A percentile compares a stretch with the other conserved stretches of the same genome.
These are phyloP conservation scores for Vitis labrusca DNA, from an alignment of 164 flowering plant genomes.

Conservation along the genomic window DNA sequence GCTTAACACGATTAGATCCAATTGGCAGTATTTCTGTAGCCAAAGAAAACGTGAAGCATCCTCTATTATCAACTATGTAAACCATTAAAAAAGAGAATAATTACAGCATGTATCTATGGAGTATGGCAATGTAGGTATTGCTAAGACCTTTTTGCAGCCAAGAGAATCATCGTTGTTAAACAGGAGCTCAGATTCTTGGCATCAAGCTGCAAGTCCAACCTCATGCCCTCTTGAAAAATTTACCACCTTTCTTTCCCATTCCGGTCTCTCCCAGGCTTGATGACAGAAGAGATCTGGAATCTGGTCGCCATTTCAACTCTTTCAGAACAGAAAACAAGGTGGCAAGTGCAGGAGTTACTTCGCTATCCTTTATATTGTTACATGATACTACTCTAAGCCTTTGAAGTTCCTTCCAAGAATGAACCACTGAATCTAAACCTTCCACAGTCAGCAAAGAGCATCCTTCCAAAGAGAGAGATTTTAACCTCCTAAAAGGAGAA, in stretches of 20 bases:
- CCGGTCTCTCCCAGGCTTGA: constrained; percentile 62
- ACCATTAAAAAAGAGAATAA: constrained; percentile 11
- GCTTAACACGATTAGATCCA: not conserved
- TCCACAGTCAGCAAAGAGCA: constrained; percentile 79
- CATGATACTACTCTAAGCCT: constrained; percentile 82
- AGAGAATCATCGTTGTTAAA: too few species aligned
- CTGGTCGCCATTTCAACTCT: constrained; percentile 90
- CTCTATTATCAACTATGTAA: constrained; percentile 8
- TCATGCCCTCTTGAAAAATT: constrained; percentile 59
- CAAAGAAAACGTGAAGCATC: constrained; percentile 8
- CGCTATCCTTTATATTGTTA: constrained; percentile 73
- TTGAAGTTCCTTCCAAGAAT: constrained; percentile 76
- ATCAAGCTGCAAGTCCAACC: constrained; percentile 13
- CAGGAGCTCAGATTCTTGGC: constrained; percentile 7
- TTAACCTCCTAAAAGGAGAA: constrained; percentile 69
- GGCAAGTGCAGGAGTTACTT: constrained; percentile 69
- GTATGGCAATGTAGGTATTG: too few species aligned
- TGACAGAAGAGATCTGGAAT: constrained; percentile 66
- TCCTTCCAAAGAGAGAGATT: constrained; percentile 69
- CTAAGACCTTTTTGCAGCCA: too few species aligned
- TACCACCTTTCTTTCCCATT: constrained; percentile 61
- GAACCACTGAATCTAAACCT: constrained; percentile 75
- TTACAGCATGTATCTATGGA: not conserved
- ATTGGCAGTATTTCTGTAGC: not conserved
- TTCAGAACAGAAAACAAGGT: constrained; percentile 67